phyloP scores from a whole-genome alignment of 805 yeast species.

The Hanseniaspora clermontiae region DNA sequence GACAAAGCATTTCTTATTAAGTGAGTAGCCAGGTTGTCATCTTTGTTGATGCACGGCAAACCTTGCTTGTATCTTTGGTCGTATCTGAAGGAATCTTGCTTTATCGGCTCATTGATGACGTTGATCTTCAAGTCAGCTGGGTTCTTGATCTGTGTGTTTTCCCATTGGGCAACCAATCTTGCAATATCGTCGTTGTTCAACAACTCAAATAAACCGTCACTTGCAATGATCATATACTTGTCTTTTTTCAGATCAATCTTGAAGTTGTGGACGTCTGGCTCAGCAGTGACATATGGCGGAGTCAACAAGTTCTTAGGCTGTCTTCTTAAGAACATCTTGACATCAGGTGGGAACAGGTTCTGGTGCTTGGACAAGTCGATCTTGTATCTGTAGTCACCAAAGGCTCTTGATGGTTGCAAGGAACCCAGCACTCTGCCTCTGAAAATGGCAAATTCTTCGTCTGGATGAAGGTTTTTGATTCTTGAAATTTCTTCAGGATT shows the following conservation, averaged over 20 bases:
- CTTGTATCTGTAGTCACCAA: conserved; percentile 93
- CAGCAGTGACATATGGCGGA: conserved; percentile 97
- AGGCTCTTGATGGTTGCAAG: conserved; percentile 89
- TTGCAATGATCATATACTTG: conserved; percentile 81
- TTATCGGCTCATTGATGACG: conserved; percentile 42
- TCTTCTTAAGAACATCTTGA: conserved; percentile 71
- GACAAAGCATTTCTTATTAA: conserved; percentile 83
- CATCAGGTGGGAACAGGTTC: conserved; percentile 58
- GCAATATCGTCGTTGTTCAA: conserved; percentile 85
- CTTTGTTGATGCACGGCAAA: conserved; percentile 42
- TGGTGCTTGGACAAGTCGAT: conserved; percentile 41
- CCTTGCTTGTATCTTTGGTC: conserved; percentile 25
- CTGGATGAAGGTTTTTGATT: conserved; percentile 78
- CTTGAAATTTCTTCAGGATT: conserved; percentile 77
- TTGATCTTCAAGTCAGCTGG: conserved; percentile 55
- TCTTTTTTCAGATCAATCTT: conserved; percentile 56
- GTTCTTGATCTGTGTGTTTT: neutral
- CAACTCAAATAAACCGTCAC: conserved; percentile 90
- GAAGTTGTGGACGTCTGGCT: conserved; percentile 79
- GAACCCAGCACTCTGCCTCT: conserved; percentile 88
- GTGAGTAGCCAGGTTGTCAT: conserved; percentile 83
- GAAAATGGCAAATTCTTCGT: conserved; percentile 62
- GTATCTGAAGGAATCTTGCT: conserved; percentile 56
- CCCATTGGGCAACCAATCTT: conserved; percentile 83
- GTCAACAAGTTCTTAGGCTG: conserved; percentile 59